Conservation (phyloP, 306 rosid species). For the Malus asiatica region DNA sequence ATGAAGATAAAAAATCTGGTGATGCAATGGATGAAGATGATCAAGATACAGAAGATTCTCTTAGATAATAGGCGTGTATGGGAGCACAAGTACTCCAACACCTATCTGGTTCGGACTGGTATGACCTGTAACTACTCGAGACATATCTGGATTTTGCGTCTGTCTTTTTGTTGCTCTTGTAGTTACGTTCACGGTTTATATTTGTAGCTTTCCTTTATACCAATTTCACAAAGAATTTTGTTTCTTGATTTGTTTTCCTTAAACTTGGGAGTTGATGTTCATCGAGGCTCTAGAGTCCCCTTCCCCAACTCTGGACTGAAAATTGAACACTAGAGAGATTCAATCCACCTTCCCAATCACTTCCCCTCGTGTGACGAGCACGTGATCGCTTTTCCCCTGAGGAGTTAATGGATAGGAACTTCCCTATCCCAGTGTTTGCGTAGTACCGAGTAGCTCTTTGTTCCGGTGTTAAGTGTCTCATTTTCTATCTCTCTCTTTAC, state of each 20-base stretch:
- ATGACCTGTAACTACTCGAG: slow-evolving; percentile 15
- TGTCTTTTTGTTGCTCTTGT: not conserved
- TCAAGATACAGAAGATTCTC: slow-evolving; percentile 56
- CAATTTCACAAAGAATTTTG: not conserved
- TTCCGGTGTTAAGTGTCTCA: too few relatives aligned
- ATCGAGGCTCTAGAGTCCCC: not conserved
- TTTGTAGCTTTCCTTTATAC: not conserved
- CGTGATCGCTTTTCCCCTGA: too few relatives aligned
- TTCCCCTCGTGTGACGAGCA: too few relatives aligned
- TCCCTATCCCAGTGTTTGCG: too few relatives aligned
- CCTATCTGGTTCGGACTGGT: not conserved
- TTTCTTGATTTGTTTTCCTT: not conserved
- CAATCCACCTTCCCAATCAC: not conserved
- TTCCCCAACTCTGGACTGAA: not conserved
- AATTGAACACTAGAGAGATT: not conserved
- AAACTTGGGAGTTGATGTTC: not conserved
- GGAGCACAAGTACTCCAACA: not conserved
- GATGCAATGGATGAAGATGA: slow-evolving; percentile 67
- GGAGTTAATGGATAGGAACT: too few relatives aligned
- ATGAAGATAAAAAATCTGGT: slow-evolving; percentile 31
- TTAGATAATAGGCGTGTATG: slow-evolving; percentile 17
- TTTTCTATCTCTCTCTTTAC: too few relatives aligned
- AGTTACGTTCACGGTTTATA: not conserved
- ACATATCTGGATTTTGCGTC: not conserved
- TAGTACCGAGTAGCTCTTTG: too few relatives aligned